These are phyloP conservation scores for Penicillium chermesinum DNA, from an alignment of 495 filamentous ascomycete species.

Conservation along the genomic window DNA sequence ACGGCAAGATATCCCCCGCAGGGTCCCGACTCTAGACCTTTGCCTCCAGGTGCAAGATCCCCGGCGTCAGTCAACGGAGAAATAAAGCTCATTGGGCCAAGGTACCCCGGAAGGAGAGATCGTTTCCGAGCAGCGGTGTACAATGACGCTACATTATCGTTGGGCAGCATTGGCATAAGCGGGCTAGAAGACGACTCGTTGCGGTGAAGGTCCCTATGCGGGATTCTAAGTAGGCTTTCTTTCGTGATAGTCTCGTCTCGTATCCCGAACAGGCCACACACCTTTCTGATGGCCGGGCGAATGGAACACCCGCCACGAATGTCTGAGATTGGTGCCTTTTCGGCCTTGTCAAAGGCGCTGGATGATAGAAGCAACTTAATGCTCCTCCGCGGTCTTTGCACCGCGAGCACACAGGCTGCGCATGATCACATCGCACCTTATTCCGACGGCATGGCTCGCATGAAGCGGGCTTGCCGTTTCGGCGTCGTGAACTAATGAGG, in stretches of 20 bases:
- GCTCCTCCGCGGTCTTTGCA: constrained; percentile 24
- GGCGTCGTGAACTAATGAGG: constrained; percentile 23
- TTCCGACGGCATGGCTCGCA: constrained; percentile 47
- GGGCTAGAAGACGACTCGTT: constrained; percentile 4
- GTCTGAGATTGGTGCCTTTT: constrained; percentile 3
- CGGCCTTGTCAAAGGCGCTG: constrained; percentile 31
- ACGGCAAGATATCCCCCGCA: constrained; percentile 12
- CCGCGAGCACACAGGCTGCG: constrained; percentile 25
- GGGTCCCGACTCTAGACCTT: constrained; percentile 2
- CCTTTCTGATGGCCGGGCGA: constrained; percentile 11
- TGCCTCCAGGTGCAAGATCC: constrained; percentile 11
- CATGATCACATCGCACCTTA: constrained; percentile 45
- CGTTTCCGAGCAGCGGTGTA: constrained; percentile 3
- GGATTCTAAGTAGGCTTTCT: too few relatives aligned
- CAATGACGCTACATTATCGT: background rate
- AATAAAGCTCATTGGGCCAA: constrained; percentile 32
- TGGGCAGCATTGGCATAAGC: background rate
- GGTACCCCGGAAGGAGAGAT: constrained; percentile 23
- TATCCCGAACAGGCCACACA: background rate
- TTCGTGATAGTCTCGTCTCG: too few relatives aligned
- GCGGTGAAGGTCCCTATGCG: constrained; percentile 3
- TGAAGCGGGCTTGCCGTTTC: constrained; percentile 42
- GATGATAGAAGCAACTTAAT: constrained; percentile 33
- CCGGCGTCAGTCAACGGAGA: constrained; percentile 13
- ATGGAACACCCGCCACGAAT: constrained; percentile 11